Percentiles rank a stretch among this genome's conserved stretches.
Evolutionary conservation across 306 rosid species (phyloP).

Genomic region (Cicer bijugum): DNA sequence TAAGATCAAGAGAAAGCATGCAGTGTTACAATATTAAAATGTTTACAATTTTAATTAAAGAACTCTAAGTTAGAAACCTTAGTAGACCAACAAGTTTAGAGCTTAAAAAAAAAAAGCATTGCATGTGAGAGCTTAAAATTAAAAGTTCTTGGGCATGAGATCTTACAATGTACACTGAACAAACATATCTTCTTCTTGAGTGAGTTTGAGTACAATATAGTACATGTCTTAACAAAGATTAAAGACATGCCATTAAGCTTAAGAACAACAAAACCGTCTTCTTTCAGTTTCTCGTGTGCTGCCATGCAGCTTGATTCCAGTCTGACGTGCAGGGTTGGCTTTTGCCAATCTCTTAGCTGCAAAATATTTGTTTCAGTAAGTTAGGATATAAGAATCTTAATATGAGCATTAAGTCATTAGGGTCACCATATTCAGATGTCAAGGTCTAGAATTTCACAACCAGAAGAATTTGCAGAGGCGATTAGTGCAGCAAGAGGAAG

Average conservation of each 20-base stretch:
- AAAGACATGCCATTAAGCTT: conserved; percentile 19
- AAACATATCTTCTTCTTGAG: conserved; percentile 28
- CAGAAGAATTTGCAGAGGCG: neutral
- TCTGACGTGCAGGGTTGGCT: conserved; percentile 69
- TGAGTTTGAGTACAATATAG: neutral
- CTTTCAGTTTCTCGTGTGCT: conserved; percentile 60
- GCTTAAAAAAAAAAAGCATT: neutral
- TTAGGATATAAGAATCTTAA: conserved; percentile 13
- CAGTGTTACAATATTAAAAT: neutral
- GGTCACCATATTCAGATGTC: neutral
- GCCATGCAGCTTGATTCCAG: conserved; percentile 66
- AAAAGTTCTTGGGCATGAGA: conserved; percentile 10
- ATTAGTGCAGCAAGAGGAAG: conserved; percentile 4
- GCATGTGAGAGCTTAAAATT: neutral
- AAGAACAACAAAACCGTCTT: conserved; percentile 68
- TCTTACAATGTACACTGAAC: conserved; percentile 28
- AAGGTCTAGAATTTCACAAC: conserved; percentile 2
- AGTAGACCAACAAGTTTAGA: neutral
- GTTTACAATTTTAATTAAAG: neutral
- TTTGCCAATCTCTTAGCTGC: conserved; percentile 79
- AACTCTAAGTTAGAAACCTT: neutral
- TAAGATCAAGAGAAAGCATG: neutral
- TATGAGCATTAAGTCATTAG: neutral
- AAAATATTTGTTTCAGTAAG: conserved; percentile 25
- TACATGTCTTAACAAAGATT: neutral